Base-by-base conservation (phyloP, 768 basidiomycete species). In the Antrodiella citrinella region DNA sequence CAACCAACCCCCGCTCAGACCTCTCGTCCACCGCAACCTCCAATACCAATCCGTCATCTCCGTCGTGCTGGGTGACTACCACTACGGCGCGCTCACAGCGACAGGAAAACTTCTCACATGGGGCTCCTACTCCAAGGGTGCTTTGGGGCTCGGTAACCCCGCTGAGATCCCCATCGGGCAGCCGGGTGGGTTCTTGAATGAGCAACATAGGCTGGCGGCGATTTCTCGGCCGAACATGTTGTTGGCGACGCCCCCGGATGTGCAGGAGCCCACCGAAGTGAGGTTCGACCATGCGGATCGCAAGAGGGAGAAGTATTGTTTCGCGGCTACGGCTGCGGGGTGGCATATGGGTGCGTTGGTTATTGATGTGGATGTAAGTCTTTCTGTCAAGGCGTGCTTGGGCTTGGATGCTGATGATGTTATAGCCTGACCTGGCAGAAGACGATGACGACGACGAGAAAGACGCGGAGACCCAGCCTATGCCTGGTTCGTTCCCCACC, bases 341-440 rank as follows among this genome's bases (percentile, higher is more conserved):
- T 95, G 92, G 93, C 94, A 97, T 59, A 86, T 78, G 50, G 93
- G 91, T 5, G 91, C 91, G 1, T 70, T 97, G 44, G 88, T 90
- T 2, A 83, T 95, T 38, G 88, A 91, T 62, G 70, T 91, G 22
- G 82, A 91, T 71, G 88, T 87, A 51, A 52, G 73, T 59, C 23
- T 45, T 10, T 35, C n/a, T n/a, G n/a, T n/a, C n/a, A n/a, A n/a
- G n/a, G n/a, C n/a, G n/a, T n/a, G n/a, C n/a, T n/a, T n/a, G n/a
- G n/a, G n/a, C n/a, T n/a, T n/a, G n/a, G n/a, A n/a, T n/a, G n/a
- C n/a, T n/a, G n/a, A n/a, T n/a, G n/a, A n/a, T n/a, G n/a, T n/a
- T 15, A 15, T 35, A 35, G 30, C 30, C 30, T 7, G 30, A 35
- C 30, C 7, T 7, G 15, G 30, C 30, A 35, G 30, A 35, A 7